Percentiles rank a stretch among this genome's conserved stretches.
phyloP scores from a whole-genome alignment of 1,284 basidiomycete genomes.

The Leccinum proliferum region DNA sequence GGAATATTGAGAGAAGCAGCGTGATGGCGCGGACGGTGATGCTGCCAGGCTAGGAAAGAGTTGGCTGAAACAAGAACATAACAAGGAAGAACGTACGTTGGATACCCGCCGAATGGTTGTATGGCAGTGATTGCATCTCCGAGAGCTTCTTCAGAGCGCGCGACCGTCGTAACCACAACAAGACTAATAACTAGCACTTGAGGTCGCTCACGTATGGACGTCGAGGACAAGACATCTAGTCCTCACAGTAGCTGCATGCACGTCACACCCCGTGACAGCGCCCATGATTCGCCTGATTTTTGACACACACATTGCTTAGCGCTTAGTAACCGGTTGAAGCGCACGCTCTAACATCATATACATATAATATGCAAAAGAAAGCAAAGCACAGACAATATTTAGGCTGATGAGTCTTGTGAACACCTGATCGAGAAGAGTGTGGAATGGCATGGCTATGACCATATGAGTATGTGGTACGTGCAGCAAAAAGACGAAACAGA shows the following conservation, averaged over 20 bases:
- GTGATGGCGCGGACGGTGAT: conserved; percentile 13
- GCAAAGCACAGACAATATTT: conserved; percentile 23
- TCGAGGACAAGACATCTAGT: background rate
- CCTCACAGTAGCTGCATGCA: background rate
- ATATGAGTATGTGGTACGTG: conserved; percentile 30
- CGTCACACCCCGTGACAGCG: conserved; percentile 10
- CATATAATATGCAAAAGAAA: conserved; percentile 38
- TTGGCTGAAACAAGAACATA: background rate
- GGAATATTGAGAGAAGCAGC: conserved; percentile 19
- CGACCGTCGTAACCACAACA: background rate
- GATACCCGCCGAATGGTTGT: conserved; percentile 27
- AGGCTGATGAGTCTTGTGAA: conserved; percentile 33
- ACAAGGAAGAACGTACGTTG: background rate
- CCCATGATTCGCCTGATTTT: conserved; percentile 18
- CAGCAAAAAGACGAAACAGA: conserved; percentile 29
- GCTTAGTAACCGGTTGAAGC: background rate
- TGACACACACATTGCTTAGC: background rate
- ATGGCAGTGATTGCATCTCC: background rate
- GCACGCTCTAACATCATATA: conserved; percentile 26
- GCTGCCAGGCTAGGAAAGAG: conserved; percentile 17
- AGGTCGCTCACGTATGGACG: background rate
- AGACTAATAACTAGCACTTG: background rate
- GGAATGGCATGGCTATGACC: conserved; percentile 23
- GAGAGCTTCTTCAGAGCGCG: background rate
- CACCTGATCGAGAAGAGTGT: conserved; percentile 12